phyloP scores from a whole-genome alignment of 331 rosid species.

The Stylosanthes scabra region DNA sequence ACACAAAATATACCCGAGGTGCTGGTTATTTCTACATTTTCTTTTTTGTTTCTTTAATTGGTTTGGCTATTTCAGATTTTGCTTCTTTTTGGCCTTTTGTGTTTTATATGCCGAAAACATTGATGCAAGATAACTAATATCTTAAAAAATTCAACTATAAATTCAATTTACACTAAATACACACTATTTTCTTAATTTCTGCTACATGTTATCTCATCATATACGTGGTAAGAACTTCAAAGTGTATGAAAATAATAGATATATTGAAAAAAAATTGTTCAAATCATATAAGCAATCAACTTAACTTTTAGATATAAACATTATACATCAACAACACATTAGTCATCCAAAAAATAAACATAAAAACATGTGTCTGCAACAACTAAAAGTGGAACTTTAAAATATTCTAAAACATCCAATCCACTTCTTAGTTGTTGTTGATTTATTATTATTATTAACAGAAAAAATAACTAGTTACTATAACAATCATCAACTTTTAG shows the following conservation, averaged over 20 bases:
- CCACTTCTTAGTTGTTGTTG: neutral
- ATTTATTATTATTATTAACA: too few relatives aligned
- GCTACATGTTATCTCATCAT: neutral
- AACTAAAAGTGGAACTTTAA: constrained; percentile 14
- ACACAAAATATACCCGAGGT: too few relatives aligned
- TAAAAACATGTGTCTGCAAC: neutral
- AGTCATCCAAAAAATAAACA: neutral
- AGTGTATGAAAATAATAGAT: neutral
- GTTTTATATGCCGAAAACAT: too few relatives aligned
- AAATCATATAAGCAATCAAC: neutral
- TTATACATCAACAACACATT: neutral
- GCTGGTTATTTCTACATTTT: too few relatives aligned
- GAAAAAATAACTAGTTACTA: neutral
- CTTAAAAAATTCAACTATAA: too few relatives aligned
- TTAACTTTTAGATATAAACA: neutral
- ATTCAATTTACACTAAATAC: too few relatives aligned
- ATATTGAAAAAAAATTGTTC: neutral
- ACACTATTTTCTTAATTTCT: too few relatives aligned
- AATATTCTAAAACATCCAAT: constrained; percentile 2
- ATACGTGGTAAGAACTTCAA: neutral
- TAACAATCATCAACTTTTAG: neutral
- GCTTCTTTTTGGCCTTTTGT: too few relatives aligned
- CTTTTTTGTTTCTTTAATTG: too few relatives aligned
- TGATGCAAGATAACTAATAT: too few relatives aligned
- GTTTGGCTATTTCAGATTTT: too few relatives aligned